These are phyloP conservation scores for Naumovozyma castellii DNA, from an alignment of 805 yeast genomes.

Conservation along the genomic window DNA sequence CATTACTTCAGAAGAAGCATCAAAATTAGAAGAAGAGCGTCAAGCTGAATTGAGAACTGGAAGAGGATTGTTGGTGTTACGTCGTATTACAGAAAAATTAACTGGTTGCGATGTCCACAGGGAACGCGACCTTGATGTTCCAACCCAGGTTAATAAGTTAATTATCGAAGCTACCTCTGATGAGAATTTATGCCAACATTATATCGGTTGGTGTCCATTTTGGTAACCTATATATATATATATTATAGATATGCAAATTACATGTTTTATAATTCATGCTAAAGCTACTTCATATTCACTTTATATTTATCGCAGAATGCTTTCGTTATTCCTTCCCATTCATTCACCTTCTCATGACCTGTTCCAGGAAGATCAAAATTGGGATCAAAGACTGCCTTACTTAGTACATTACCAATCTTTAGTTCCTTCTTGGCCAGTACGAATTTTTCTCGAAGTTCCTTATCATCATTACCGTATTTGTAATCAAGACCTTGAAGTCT, in stretches of 20 bases:
- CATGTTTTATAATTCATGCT: neutral
- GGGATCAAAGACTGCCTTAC: slow-evolving; percentile 43
- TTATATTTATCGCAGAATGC: slow-evolving; percentile 13
- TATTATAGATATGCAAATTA: neutral
- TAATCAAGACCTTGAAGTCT: slow-evolving; percentile 31
- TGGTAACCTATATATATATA: slow-evolving; percentile 46
- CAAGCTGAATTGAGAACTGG: slow-evolving; percentile 69
- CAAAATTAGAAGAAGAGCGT: slow-evolving; percentile 56
- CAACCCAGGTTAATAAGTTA: slow-evolving; percentile 83
- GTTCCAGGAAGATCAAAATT: slow-evolving; percentile 33
- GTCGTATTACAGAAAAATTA: slow-evolving; percentile 81
- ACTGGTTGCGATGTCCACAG: slow-evolving; percentile 88
- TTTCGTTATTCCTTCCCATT: slow-evolving; percentile 36
- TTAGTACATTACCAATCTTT: slow-evolving; percentile 48
- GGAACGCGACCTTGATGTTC: slow-evolving; percentile 59
- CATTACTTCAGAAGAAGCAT: slow-evolving; percentile 68
- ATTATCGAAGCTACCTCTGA: slow-evolving; percentile 94
- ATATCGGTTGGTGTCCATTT: slow-evolving; percentile 97
- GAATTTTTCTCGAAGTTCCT: slow-evolving; percentile 18
- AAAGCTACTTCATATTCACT: slow-evolving; percentile 3
- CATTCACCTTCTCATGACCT: slow-evolving; percentile 32
- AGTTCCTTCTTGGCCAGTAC: slow-evolving; percentile 43
- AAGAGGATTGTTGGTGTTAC: slow-evolving; percentile 80
- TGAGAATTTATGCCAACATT: slow-evolving; percentile 90
- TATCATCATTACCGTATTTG: slow-evolving; percentile 13